Conservation (phyloP, 257 asterid genomes). For the Marsdenia floribunda region DNA sequence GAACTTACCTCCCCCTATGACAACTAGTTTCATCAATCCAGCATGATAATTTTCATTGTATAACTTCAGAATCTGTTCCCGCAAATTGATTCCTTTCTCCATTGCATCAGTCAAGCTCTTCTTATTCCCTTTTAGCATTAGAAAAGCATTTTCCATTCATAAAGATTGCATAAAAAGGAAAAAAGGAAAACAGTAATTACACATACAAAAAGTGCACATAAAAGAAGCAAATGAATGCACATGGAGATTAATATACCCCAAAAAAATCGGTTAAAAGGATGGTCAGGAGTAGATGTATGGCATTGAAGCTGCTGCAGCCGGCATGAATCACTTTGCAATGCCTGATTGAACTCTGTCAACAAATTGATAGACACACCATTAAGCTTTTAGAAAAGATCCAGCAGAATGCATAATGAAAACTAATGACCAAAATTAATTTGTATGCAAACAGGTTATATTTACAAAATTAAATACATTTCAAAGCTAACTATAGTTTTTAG, state of each 20-base stretch:
- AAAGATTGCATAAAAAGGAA: slow-evolving; percentile 2
- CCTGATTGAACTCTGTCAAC: slow-evolving; percentile 83
- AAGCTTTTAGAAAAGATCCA: slow-evolving; percentile 15
- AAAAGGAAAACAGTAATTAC: slow-evolving; percentile 10
- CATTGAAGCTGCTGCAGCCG: slow-evolving; percentile 90
- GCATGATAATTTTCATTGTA: slow-evolving; percentile 72
- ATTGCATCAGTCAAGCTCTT: slow-evolving; percentile 90
- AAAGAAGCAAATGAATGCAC: background rate
- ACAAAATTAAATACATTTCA: background rate
- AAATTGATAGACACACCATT: slow-evolving; percentile 18
- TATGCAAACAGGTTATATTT: background rate
- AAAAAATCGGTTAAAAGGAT: slow-evolving; percentile 83
- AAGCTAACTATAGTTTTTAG: slow-evolving; percentile 15
- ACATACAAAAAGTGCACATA: background rate
- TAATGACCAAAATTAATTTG: background rate
- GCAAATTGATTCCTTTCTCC: slow-evolving; percentile 81
- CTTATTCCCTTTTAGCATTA: slow-evolving; percentile 61
- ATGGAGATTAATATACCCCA: slow-evolving; percentile 54
- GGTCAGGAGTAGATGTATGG: slow-evolving; percentile 67
- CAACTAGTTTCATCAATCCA: slow-evolving; percentile 84
- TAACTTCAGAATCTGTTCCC: slow-evolving; percentile 67
- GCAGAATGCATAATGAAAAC: slow-evolving; percentile 9
- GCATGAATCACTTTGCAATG: slow-evolving; percentile 73
- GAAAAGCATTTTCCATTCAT: slow-evolving; percentile 2
- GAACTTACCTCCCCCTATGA: slow-evolving; percentile 86